These are phyloP conservation scores for Alternaria sp. DNA, from an alignment of 2,329 filamentous ascomycete species.

Conservation along the genomic window DNA sequence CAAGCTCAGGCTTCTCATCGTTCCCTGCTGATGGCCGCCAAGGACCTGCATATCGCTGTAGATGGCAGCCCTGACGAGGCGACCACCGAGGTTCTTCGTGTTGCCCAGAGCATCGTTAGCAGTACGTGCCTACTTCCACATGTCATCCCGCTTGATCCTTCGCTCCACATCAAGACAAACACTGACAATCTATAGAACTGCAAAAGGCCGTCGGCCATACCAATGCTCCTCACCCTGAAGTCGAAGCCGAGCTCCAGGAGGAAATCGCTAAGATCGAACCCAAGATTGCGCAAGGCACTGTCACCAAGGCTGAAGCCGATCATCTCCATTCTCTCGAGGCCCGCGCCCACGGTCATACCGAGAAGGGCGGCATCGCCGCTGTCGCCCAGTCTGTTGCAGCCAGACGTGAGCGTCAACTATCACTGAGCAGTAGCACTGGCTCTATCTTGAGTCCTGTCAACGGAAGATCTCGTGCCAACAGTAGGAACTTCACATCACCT, in stretches of 20 bases:
- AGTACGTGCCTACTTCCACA: conserved; percentile 28
- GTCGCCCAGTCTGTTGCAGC: conserved; percentile 50
- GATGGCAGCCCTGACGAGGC: conserved; percentile 32
- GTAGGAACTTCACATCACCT: conserved; percentile 18
- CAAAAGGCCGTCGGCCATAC: conserved; percentile 34
- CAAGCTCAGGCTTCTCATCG: conserved; percentile 22
- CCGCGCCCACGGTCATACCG: conserved; percentile 43
- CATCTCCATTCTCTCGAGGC: conserved; percentile 52
- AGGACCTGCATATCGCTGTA: conserved; percentile 36
- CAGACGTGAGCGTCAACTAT: conserved; percentile 30
- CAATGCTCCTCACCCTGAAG: conserved; percentile 36
- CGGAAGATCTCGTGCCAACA: conserved; percentile 17
- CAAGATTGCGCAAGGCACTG: conserved; percentile 40
- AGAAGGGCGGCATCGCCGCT: conserved; percentile 46
- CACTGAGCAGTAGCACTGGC: conserved; percentile 17
- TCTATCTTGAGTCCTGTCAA: background rate
- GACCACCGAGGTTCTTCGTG: conserved; percentile 32
- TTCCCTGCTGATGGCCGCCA: conserved; percentile 31
- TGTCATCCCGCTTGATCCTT: background rate
- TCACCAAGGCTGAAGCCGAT: conserved; percentile 50
- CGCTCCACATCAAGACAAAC: background rate
- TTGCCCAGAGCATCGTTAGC: conserved; percentile 35
- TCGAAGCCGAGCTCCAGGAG: conserved; percentile 37
- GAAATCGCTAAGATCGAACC: conserved; percentile 41
- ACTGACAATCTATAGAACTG: conserved; percentile 34